These are phyloP conservation scores for Neurospora sp. DNA, from an alignment of 495 filamentous ascomycete species.

Conservation along the genomic window DNA sequence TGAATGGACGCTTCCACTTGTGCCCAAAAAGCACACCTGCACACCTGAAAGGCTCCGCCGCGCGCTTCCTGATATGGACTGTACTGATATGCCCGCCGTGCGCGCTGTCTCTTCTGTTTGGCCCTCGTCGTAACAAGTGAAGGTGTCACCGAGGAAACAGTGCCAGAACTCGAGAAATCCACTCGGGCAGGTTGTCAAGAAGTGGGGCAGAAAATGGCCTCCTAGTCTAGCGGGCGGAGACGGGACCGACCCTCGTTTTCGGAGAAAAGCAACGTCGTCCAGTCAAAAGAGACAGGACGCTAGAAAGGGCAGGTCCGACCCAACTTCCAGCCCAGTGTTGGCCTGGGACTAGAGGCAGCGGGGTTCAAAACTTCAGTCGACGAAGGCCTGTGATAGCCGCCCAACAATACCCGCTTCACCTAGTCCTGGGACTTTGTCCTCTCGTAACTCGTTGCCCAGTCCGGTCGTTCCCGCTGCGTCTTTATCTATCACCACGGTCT, in stretches of 20 bases:
- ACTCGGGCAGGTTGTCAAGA: neutral
- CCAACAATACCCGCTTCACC: neutral
- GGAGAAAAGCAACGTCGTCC: neutral
- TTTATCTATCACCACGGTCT: neutral
- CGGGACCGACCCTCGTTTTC: neutral
- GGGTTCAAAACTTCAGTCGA: neutral
- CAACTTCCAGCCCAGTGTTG: neutral
- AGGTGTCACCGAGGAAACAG: neutral
- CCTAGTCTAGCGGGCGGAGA: neutral
- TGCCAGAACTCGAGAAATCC: neutral
- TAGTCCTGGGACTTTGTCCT: neutral
- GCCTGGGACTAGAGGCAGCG: neutral
- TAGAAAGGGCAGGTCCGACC: neutral
- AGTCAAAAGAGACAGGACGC: neutral
- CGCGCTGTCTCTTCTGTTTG: neutral
- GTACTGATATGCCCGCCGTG: neutral
- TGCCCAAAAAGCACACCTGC: neutral
- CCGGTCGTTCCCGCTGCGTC: neutral
- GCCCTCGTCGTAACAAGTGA: neutral
- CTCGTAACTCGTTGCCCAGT: neutral
- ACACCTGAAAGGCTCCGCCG: neutral
- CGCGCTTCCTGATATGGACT: neutral
- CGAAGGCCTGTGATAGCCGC: neutral
- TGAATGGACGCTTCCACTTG: neutral
- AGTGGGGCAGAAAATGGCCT: neutral